These are phyloP conservation scores for Pythium phragmiticola DNA, from an alignment of 352 stramenopile species.

Conservation along the genomic window DNA sequence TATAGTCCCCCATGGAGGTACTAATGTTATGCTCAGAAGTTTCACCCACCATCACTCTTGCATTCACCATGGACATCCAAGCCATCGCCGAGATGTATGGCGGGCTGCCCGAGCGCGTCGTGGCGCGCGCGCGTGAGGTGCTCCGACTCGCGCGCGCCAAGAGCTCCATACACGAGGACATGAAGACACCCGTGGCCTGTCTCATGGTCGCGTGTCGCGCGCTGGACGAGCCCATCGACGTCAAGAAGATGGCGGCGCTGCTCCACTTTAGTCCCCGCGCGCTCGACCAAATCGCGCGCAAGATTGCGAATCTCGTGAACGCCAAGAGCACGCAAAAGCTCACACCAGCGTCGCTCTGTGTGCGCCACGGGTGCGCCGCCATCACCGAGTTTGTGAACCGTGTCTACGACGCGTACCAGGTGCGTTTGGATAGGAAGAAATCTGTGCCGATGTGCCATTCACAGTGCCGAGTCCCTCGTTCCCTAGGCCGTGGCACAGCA, in stretches of 20 bases:
- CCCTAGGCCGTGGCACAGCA: constrained; percentile 30
- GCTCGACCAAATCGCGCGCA: constrained; percentile 49
- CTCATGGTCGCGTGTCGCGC: constrained; percentile 57
- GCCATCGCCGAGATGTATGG: constrained; percentile 47
- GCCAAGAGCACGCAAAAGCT: constrained; percentile 44
- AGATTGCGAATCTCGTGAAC: constrained; percentile 52
- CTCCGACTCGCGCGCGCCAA: constrained; percentile 49
- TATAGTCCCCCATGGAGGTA: constrained; percentile 11
- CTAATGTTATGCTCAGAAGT: neutral
- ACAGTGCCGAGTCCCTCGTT: neutral
- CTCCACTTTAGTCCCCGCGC: constrained; percentile 38
- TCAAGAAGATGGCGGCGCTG: constrained; percentile 39
- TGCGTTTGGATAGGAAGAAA: neutral
- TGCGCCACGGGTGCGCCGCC: constrained; percentile 67
- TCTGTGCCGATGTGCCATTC: neutral
- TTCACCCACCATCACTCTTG: constrained; percentile 4
- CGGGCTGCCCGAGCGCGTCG: constrained; percentile 48
- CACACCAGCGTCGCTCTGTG: constrained; percentile 56
- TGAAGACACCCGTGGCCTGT: constrained; percentile 54
- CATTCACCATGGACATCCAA: constrained; percentile 46
- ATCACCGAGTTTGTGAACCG: constrained; percentile 61
- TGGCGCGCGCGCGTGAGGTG: constrained; percentile 51
- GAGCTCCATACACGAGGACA: constrained; percentile 30
- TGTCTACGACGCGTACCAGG: constrained; percentile 60
- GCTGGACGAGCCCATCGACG: constrained; percentile 50